A percentile compares a stretch with the other conserved stretches of the same genome.
Evolutionary conservation across 2,329 filamentous ascomycete genomes (phyloP).

Genomic region (Paraphaeosphaeria sporulosa): DNA sequence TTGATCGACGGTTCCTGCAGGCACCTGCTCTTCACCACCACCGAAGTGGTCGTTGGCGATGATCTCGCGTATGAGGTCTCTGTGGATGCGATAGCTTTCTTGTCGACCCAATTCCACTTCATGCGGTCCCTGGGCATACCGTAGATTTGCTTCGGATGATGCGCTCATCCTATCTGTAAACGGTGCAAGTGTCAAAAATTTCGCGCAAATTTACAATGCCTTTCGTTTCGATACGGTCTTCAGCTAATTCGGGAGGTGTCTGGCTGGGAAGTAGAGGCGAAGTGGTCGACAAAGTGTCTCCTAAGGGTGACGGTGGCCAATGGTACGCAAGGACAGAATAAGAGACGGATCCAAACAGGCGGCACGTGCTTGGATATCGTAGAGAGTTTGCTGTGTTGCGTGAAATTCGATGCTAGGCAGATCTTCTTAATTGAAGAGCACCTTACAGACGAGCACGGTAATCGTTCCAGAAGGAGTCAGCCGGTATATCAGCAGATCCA

Average conservation of each 20-base stretch:
- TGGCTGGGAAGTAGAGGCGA: no score
- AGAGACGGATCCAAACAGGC: no score
- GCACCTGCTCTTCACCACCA: not conserved
- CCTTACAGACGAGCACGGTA: not conserved
- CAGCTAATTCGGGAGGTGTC: no score
- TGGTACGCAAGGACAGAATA: no score
- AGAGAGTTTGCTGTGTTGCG: no score
- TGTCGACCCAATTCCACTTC: not conserved
- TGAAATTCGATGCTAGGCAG: not conserved
- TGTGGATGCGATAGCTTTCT: constrained; percentile 3
- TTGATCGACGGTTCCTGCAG: constrained; percentile 1
- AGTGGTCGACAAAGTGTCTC: no score
- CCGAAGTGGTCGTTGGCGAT: constrained; percentile 15
- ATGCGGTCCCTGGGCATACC: not conserved
- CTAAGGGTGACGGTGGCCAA: no score
- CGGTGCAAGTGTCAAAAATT: no score
- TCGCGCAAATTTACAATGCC: no score
- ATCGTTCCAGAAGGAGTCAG: not conserved
- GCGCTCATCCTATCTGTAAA: not conserved
- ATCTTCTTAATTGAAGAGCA: not conserved
- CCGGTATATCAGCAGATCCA: not conserved
- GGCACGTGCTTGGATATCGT: no score
- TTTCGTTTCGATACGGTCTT: no score
- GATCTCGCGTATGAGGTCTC: constrained; percentile 5
- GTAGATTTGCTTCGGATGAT: not conserved